These are phyloP conservation scores for Bruguiera sexangula DNA, from an alignment of 345 rosid genomes.

Conservation along the genomic window DNA sequence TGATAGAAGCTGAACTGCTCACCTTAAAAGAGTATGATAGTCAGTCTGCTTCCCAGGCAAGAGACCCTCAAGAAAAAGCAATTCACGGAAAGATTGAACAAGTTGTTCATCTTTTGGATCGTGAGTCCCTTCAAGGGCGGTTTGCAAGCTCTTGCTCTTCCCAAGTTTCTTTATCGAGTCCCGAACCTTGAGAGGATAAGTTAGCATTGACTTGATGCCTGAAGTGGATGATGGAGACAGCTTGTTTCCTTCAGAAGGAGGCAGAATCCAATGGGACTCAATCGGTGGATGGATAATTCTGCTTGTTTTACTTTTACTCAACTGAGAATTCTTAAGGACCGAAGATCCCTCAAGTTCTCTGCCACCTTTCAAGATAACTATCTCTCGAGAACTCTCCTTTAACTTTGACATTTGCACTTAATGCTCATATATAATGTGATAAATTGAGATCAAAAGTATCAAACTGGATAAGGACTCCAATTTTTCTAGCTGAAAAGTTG, in stretches of 20 bases:
- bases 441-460: background rate
- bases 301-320: constrained; percentile 12
- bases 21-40: constrained; percentile 57
- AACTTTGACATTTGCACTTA: constrained; percentile 16
- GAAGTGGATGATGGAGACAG: constrained; percentile 17
- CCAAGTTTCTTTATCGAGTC: constrained; percentile 40
- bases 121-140: constrained; percentile 39
- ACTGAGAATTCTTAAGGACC: background rate
- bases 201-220: constrained; percentile 33
- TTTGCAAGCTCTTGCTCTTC: constrained; percentile 40
- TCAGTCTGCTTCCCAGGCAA: constrained; percentile 41
- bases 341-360: constrained; percentile 26
- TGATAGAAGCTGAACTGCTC: background rate
- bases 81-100: constrained; percentile 40
- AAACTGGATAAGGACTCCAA: background rate
- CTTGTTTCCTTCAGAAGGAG: constrained; percentile 17
- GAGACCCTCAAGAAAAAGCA: constrained; percentile 44
- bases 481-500: background rate
- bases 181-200: constrained; percentile 31
- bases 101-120: constrained; percentile 45
- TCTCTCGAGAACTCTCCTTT: constrained; percentile 25
- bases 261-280: constrained; percentile 34
- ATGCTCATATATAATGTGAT: background rate
- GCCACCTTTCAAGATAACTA: constrained; percentile 27
- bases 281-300: constrained; percentile 33